Conservation (phyloP, 2,329 filamentous ascomycete species). For the Aspergillus niger region DNA sequence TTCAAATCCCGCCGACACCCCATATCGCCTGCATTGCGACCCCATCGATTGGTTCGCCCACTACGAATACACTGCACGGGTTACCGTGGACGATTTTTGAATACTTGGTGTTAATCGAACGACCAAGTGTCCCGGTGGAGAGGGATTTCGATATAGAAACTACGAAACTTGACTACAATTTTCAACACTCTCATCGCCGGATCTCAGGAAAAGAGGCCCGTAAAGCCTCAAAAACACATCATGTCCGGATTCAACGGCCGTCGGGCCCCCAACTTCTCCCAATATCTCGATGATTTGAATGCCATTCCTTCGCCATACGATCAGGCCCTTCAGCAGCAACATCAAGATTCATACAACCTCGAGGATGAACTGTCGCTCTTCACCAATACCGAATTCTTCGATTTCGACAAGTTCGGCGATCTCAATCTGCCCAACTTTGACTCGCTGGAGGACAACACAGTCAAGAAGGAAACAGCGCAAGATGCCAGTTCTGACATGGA, state of each 20-base stretch:
- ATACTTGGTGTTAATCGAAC: not conserved
- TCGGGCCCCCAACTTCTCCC: constrained; percentile 81
- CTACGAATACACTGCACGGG: not conserved
- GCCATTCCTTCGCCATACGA: constrained; percentile 66
- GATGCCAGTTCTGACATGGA: constrained; percentile 38
- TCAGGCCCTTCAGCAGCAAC: constrained; percentile 59
- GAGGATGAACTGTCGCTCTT: constrained; percentile 76
- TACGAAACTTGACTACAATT: not conserved
- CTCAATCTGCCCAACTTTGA: constrained; percentile 38
- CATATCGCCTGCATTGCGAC: not conserved
- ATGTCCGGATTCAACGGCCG: constrained; percentile 78
- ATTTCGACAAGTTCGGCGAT: constrained; percentile 61
- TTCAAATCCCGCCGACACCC: not conserved
- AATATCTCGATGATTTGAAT: constrained; percentile 86
- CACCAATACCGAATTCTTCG: constrained; percentile 80
- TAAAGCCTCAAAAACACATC: constrained; percentile 21
- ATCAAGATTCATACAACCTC: constrained; percentile 63
- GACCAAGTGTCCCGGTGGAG: not conserved
- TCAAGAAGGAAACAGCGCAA: constrained; percentile 24
- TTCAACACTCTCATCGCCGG: not conserved
- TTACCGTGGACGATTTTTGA: not conserved
- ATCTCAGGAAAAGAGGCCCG: constrained; percentile 10
- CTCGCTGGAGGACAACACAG: constrained; percentile 32
- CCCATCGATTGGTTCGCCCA: constrained; percentile 6
- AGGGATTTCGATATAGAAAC: not conserved